These are phyloP conservation scores for Wickerhamiella parazyma DNA, from an alignment of 805 yeast genomes.

Conservation along the genomic window DNA sequence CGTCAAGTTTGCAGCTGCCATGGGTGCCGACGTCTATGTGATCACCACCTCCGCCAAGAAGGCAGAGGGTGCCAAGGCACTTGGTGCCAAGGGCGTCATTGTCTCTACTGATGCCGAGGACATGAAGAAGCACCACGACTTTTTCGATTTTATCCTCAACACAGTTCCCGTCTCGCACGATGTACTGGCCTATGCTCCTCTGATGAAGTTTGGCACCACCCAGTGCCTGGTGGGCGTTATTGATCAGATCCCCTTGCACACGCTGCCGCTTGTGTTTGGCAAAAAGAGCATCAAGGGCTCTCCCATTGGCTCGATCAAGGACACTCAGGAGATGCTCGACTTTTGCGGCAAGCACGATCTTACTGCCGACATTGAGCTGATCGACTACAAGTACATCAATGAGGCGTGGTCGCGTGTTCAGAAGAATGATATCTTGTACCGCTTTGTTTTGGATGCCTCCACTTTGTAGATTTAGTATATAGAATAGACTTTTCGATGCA, in stretches of 20 bases:
- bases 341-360: conserved; percentile 46
- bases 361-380: conserved; percentile 48
- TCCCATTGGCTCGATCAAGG: conserved; percentile 46
- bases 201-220: conserved; percentile 44
- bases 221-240: conserved; percentile 61
- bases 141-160: conserved; percentile 42
- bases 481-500: too few species aligned
- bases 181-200: conserved; percentile 34
- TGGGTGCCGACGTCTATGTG: conserved; percentile 50
- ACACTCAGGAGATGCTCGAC: conserved; percentile 52
- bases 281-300: conserved; percentile 29
- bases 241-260: conserved; percentile 32
- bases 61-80: conserved; percentile 36
- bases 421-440: conserved; percentile 12
- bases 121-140: conserved; percentile 23
- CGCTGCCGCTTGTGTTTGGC: conserved; percentile 36
- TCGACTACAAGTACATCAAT: conserved; percentile 30
- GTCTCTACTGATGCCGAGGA: conserved; percentile 28
- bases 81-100: conserved; percentile 46
- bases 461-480: background rate
- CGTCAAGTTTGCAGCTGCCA: conserved; percentile 42
- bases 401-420: conserved; percentile 13
- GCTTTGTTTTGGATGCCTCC: conserved; percentile 15
- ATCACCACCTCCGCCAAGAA: conserved; percentile 40
- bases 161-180: conserved; percentile 38